Base-by-base conservation (phyloP, 106 monocot species). In the Chionographis japonica region DNA sequence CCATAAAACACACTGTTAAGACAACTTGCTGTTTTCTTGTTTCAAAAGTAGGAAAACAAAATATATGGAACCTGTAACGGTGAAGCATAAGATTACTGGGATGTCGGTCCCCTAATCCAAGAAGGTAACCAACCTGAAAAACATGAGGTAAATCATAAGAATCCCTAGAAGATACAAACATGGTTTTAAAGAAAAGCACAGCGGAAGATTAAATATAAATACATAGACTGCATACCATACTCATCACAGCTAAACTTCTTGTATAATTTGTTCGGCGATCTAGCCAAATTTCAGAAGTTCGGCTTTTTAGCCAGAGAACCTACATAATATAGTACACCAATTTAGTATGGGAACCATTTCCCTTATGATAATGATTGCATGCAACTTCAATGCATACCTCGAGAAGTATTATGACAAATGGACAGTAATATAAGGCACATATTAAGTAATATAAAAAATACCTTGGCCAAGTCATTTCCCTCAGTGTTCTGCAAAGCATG, bases 251-350 rank as follows among this genome's bases (percentile, higher is more conserved):
- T 72, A 98, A 83, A 69, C 97, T 98, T 81, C 92, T 92, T 1
- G 97, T 92, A 62, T 98, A 98, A 72, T 93, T 98, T 79, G 97
- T 98, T 35, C 97, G 81, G 4, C 97, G 82, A 62, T 92, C 92
- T 58, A 98, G 83, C 97, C 97, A 98, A 74, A 98, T 85, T 85
- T 98, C 97, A 68, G 97, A 98, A 40, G 97, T 92, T 66, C 92
- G 81, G 75, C 92, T 90, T 77, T 98, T 98, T 9, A 98, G 75
- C 97, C 97, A 98, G n/a, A 98, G 83, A 79, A 98, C 92, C 97
- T 98, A 72, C n/a, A 40, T 42, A 16, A 56, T 46, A 42, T 8
- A 63, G 62, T 40, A 54, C 39, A 61, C 12, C 57, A 70, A 20
- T 40, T 55, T 42, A 36, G 35, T 46, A n/a, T 41, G n/a, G 0